phyloP scores from a whole-genome alignment of 2,329 filamentous ascomycete species.

The Clathrospora elynae region DNA sequence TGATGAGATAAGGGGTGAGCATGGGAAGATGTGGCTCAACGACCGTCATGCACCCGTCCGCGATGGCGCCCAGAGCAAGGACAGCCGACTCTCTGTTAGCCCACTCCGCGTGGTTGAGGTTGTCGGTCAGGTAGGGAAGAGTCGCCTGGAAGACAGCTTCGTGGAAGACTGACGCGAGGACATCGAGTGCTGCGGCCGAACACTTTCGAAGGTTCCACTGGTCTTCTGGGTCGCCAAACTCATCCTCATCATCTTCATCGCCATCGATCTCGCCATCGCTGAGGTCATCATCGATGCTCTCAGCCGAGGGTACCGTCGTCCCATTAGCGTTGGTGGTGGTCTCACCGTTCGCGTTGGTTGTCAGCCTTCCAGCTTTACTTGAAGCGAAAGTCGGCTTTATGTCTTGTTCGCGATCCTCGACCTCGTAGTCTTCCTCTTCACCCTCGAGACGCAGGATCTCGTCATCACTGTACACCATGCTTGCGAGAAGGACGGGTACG shows the following conservation, averaged over 20 bases:
- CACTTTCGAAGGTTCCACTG: conserved; percentile 96
- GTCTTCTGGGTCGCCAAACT: conserved; percentile 79
- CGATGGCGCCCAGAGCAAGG: conserved; percentile 89
- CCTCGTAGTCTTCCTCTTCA: conserved; percentile 80
- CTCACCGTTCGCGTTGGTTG: conserved; percentile 55
- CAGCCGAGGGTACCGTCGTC: conserved; percentile 48
- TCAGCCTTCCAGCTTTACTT: conserved; percentile 63
- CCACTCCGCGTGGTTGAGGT: conserved; percentile 88
- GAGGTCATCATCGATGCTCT: conserved; percentile 67
- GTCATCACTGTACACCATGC: conserved; percentile 96
- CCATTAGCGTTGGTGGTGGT: conserved; percentile 52
- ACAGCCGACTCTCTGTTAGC: conserved; percentile 91
- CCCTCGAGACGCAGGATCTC: conserved; percentile 85
- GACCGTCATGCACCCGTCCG: conserved; percentile 88
- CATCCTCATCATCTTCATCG: conserved; percentile 74
- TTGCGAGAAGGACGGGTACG: conserved; percentile 86
- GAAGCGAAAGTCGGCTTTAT: conserved; percentile 93
- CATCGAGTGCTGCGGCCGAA: conserved; percentile 91
- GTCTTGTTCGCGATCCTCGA: conserved; percentile 87
- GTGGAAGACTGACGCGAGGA: conserved; percentile 89
- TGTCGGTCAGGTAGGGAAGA: conserved; percentile 87
- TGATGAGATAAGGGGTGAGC: conserved; percentile 86
- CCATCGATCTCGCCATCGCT: conserved; percentile 89
- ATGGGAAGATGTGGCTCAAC: conserved; percentile 90
- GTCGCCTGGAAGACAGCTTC: conserved; percentile 88